Conservation (phyloP, 176 grass and related monocot species). For the Stipa capillata region DNA sequence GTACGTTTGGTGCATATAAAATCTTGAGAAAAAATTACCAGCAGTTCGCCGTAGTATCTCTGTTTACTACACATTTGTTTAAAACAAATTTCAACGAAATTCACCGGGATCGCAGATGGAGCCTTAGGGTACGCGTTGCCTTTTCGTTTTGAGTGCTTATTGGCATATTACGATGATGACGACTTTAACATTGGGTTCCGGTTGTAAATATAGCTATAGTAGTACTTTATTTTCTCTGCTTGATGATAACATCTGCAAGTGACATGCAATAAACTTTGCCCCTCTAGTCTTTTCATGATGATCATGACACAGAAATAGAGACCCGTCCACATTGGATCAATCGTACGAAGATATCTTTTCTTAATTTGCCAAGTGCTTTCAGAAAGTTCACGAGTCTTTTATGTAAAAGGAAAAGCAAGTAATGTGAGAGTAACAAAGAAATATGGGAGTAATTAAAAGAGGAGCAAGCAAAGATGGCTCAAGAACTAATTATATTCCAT, state of each 20-base stretch:
- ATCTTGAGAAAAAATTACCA: too few relatives aligned
- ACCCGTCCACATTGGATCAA: slow-evolving; percentile 37
- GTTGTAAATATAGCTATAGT: background rate
- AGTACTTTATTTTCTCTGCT: background rate
- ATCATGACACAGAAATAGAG: slow-evolving; percentile 31
- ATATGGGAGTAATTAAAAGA: background rate
- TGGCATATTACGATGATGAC: slow-evolving; percentile 11
- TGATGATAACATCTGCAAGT: slow-evolving; percentile 25
- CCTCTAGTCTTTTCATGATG: slow-evolving; percentile 35
- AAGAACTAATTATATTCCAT: slow-evolving; percentile 6
- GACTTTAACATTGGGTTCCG: slow-evolving; percentile 28
- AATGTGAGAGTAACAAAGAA: too few relatives aligned
- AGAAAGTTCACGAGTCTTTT: background rate
- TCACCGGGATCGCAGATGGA: background rate
- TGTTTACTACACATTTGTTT: too few relatives aligned
- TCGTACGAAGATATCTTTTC: slow-evolving; percentile 18
- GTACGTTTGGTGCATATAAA: too few relatives aligned
- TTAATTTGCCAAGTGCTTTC: background rate
- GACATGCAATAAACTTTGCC: slow-evolving; percentile 8
- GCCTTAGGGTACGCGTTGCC: background rate
- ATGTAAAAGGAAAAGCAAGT: background rate
- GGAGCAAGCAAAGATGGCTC: background rate
- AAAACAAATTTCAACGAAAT: background rate
- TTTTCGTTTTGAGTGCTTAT: background rate
- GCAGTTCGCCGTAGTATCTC: too few relatives aligned